Evolutionary conservation across 495 filamentous ascomycete species (phyloP).

Genomic region (Aspergillus cavernicola): DNA sequence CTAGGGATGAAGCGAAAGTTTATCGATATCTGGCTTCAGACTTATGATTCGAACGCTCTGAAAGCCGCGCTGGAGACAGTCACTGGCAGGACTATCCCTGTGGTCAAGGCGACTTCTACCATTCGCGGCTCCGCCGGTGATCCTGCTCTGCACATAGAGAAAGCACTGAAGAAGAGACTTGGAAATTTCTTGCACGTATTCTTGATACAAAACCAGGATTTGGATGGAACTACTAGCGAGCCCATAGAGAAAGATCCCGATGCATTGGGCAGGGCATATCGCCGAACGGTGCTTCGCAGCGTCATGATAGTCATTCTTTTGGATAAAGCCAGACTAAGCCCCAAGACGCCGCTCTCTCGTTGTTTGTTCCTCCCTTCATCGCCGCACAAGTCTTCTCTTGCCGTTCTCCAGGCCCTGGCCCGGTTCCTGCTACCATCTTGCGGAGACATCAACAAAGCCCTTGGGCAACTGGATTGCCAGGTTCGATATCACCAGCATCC

Average conservation of each 20-base stretch:
- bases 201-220: conserved; percentile 58
- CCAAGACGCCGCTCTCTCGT: conserved; percentile 27
- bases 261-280: conserved; percentile 43
- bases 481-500: conserved; percentile 51
- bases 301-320: conserved; percentile 60
- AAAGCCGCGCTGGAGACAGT: conserved; percentile 56
- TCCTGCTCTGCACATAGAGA: conserved; percentile 11
- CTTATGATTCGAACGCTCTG: conserved; percentile 50
- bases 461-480: conserved; percentile 57
- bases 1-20: conserved; percentile 56
- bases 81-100: conserved; percentile 51
- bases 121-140: neutral
- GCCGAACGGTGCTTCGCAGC: conserved; percentile 55
- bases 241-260: conserved; percentile 34
- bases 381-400: conserved; percentile 51
- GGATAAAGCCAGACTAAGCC: conserved; percentile 42
- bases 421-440: conserved; percentile 55
- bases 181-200: conserved; percentile 55
- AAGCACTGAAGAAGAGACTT: conserved; percentile 37
- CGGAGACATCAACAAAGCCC: conserved; percentile 52
- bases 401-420: conserved; percentile 50
- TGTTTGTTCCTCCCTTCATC: conserved; percentile 48
- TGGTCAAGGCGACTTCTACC: conserved; percentile 4
- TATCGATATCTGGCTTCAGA: conserved; percentile 54
- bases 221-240: conserved; percentile 15